phyloP scores from a whole-genome alignment of 768 basidiomycete genomes.

The Mycena kentingensis region DNA sequence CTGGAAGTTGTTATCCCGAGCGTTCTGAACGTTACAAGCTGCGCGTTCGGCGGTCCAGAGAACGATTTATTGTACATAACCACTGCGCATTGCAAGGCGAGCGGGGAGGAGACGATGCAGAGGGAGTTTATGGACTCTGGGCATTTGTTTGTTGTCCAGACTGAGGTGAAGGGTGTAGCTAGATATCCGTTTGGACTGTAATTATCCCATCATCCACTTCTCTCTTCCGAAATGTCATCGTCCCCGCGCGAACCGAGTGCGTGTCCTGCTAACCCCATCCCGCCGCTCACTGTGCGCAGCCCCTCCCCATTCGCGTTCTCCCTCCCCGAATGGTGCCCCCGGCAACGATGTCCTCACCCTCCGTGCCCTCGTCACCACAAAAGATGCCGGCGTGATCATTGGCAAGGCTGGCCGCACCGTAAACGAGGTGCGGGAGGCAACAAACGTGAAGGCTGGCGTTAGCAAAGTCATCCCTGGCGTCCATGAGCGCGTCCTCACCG shows the following conservation, averaged over 20 bases:
- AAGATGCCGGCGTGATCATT: conserved; percentile 97
- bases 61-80: conserved; percentile 68
- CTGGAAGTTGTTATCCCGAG: conserved; percentile 60
- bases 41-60: conserved; percentile 67
- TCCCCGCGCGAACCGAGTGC: conserved; percentile 59
- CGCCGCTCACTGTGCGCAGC: conserved; percentile 37
- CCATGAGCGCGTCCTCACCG: conserved; percentile 95
- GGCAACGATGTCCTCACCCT: conserved; percentile 73
- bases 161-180: conserved; percentile 39
- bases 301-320: conserved; percentile 73
- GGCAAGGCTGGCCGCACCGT: conserved; percentile 98
- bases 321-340: conserved; percentile 61
- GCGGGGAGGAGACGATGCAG: conserved; percentile 54
- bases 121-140: conserved; percentile 56
- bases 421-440: conserved; percentile 92
- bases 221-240: conserved; percentile 59
- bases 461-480: conserved; percentile 98
- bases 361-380: conserved; percentile 93
- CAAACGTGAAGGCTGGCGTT: conserved; percentile 97
- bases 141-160: conserved; percentile 52
- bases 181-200: conserved; percentile 35
- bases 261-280: conserved; percentile 25
- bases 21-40: conserved; percentile 65
- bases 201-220: conserved; percentile 14
- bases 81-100: conserved; percentile 61